Percentiles rank a stretch among this genome's conserved stretches.
Evolutionary conservation across 1,139 yeast species (phyloP).

Genomic region (Candida glucosophila): DNA sequence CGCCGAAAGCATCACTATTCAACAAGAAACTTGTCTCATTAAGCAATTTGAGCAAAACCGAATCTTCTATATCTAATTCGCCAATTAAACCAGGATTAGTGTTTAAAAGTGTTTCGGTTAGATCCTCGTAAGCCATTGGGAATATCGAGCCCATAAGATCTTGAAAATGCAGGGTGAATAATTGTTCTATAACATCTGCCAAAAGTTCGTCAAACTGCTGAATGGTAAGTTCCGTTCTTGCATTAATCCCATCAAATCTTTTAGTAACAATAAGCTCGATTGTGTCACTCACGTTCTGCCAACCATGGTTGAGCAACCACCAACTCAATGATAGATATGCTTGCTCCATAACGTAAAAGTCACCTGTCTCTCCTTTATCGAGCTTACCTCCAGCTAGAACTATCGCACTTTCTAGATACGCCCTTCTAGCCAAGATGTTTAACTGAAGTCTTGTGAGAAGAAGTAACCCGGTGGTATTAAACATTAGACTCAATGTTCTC

Average conservation of each 20-base stretch:
- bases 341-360: slow-evolving; percentile 58
- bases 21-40: slow-evolving; percentile 34
- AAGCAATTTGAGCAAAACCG: slow-evolving; percentile 36
- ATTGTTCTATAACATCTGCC: slow-evolving; percentile 11
- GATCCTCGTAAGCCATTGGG: slow-evolving; percentile 32
- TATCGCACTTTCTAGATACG: slow-evolving; percentile 74
- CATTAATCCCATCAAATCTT: slow-evolving; percentile 58
- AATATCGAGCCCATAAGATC: slow-evolving; percentile 25
- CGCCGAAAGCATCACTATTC: slow-evolving; percentile 22
- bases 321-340: slow-evolving; percentile 82
- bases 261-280: slow-evolving; percentile 51
- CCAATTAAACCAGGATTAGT: slow-evolving; percentile 37
- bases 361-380: slow-evolving; percentile 11
- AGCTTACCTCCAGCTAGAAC: slow-evolving; percentile 45
- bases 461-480: slow-evolving; percentile 60
- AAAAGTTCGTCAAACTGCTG: slow-evolving; percentile 41
- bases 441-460: slow-evolving; percentile 78
- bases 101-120: slow-evolving; percentile 35
- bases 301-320: slow-evolving; percentile 91
- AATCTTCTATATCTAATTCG: slow-evolving; percentile 29
- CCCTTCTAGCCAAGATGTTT: slow-evolving; percentile 79
- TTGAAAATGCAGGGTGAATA: slow-evolving; percentile 10
- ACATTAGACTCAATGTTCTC: slow-evolving; percentile 63
- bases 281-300: slow-evolving; percentile 48
- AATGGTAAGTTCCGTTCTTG: slow-evolving; percentile 61